Evolutionary conservation across 2,329 filamentous ascomycete genomes (phyloP).

Genomic region (Eutypella sp.): DNA sequence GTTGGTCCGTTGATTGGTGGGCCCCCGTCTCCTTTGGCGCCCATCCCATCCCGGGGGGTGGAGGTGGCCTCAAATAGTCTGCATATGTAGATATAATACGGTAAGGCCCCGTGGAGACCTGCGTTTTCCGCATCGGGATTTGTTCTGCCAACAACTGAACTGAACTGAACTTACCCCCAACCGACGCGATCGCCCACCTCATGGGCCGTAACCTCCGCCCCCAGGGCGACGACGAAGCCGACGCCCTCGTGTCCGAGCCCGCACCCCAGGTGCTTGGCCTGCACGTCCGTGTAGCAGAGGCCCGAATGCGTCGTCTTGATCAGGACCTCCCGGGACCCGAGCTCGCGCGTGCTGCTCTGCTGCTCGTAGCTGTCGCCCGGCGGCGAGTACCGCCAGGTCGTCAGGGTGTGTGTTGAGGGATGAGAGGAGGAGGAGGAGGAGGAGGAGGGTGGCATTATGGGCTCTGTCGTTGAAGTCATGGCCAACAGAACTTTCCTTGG

Average conservation of each 20-base stretch:
- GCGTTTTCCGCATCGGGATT: no score
- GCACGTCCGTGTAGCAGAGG: constrained; percentile 52
- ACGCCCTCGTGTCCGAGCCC: constrained; percentile 35
- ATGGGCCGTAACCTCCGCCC: constrained; percentile 25
- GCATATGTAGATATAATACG: no score
- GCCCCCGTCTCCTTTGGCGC: no score
- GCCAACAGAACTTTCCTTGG: no score
- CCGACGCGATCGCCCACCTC: constrained; percentile 29
- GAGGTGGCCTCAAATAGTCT: no score
- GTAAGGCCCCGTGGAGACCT: no score
- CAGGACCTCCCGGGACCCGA: constrained; percentile 37
- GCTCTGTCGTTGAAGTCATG: no score
- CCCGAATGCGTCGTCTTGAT: constrained; percentile 55
- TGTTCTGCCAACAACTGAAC: no score
- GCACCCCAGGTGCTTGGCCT: constrained; percentile 18
- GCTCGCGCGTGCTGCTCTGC: background rate
- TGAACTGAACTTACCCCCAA: constrained; percentile 26
- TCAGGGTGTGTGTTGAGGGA: constrained; percentile 1
- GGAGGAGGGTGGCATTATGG: no score
- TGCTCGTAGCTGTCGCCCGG: background rate
- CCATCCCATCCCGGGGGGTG: no score
- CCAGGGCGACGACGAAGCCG: constrained; percentile 26
- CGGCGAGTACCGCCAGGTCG: constrained; percentile 3
- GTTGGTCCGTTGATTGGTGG: no score
- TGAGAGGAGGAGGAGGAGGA: background rate